phyloP scores from a whole-genome alignment of 2,329 filamentous ascomycete species.

The Colletotrichum cuscutae region DNA sequence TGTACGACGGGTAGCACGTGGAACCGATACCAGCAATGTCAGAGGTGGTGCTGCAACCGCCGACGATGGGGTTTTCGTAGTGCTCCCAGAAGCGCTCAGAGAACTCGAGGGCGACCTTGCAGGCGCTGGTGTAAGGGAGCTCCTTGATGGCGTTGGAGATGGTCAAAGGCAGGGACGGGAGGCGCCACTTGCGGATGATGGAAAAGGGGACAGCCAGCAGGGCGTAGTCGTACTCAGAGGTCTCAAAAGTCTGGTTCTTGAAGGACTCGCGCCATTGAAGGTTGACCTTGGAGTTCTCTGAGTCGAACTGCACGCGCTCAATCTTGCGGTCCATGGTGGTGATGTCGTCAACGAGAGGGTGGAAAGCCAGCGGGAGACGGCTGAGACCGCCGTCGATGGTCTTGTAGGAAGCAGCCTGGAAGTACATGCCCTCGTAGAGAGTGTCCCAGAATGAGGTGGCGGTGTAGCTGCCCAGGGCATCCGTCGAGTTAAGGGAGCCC shows the following conservation, averaged over 20 bases:
- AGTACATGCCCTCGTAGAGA: conserved; percentile 69
- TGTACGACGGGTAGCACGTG: conserved; percentile 75
- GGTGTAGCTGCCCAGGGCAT: conserved; percentile 46
- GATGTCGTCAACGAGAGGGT: conserved; percentile 67
- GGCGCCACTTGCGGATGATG: conserved; percentile 70
- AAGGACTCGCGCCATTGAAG: conserved; percentile 65
- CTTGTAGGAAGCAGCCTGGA: conserved; percentile 67
- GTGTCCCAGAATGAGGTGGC: conserved; percentile 58
- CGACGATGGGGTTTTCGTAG: conserved; percentile 65
- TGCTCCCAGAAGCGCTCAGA: conserved; percentile 71
- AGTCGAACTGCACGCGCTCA: conserved; percentile 64
- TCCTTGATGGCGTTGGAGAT: conserved; percentile 60
- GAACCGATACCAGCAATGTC: conserved; percentile 71
- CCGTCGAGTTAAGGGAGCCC: conserved; percentile 63
- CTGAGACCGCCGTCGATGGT: conserved; percentile 70
- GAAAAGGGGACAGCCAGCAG: conserved; percentile 74
- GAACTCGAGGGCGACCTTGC: conserved; percentile 75
- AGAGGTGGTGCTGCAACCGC: conserved; percentile 66
- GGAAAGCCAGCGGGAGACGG: conserved; percentile 70
- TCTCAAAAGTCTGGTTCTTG: conserved; percentile 51
- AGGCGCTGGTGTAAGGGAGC: conserved; percentile 56
- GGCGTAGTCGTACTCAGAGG: conserved; percentile 71
- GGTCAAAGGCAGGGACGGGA: conserved; percentile 57
- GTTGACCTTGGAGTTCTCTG: conserved; percentile 61
- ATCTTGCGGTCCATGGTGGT: conserved; percentile 68